Evolutionary conservation across 441 rosid species (phyloP).

Genomic region (Adansonia madagascariensis): DNA sequence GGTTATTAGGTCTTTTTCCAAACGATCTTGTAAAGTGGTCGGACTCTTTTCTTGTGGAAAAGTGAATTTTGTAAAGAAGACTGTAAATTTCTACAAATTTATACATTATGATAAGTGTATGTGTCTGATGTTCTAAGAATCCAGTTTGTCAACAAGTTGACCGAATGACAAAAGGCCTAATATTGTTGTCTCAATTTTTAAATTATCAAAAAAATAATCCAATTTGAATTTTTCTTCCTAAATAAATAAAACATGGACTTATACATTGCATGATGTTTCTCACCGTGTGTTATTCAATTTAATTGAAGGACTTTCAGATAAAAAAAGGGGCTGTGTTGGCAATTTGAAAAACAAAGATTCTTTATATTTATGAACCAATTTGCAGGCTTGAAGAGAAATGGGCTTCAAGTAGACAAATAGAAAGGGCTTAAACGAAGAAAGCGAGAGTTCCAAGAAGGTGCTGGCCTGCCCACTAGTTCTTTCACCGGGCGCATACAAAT

Average conservation of each 20-base stretch:
- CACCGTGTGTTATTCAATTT: no score
- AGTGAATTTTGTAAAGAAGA: background rate
- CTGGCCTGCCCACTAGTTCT: background rate
- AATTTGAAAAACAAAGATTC: no score
- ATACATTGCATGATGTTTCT: no score
- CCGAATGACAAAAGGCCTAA: no score
- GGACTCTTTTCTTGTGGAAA: background rate
- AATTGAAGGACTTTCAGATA: no score
- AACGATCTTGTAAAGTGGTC: background rate
- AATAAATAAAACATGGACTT: no score
- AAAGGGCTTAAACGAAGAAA: background rate
- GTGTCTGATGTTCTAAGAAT: background rate
- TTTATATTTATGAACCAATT: background rate
- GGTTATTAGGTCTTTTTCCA: background rate
- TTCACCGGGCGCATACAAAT: background rate
- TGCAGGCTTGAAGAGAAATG: background rate
- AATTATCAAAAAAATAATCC: no score
- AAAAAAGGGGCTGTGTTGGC: no score
- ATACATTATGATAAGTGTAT: no score
- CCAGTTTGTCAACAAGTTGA: background rate
- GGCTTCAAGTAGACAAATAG: background rate
- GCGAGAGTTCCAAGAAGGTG: background rate
- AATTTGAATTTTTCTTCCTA: no score
- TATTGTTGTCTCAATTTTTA: no score
- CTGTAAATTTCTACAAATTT: background rate